phyloP scores from a whole-genome alignment of 2,329 filamentous ascomycete genomes.

The Diaporthe citriasiana region DNA sequence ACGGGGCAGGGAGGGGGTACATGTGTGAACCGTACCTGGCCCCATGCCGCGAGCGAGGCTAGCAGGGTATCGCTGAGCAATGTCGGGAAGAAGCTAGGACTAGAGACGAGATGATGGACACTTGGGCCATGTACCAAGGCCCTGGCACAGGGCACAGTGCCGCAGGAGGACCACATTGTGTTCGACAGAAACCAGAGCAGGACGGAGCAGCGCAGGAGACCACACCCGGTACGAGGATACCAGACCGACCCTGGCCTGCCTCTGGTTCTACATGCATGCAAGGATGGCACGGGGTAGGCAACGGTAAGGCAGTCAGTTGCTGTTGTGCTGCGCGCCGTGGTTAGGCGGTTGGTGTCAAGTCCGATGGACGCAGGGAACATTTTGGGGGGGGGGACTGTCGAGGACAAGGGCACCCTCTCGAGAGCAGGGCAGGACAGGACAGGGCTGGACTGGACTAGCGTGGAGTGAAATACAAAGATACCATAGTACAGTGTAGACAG shows the following conservation, averaged over 20 bases:
- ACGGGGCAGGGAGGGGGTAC: slow-evolving; percentile 33
- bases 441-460: background rate
- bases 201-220: background rate
- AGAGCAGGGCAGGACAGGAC: slow-evolving; percentile 19
- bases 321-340: background rate
- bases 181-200: slow-evolving; percentile 11
- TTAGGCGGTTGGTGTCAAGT: background rate
- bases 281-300: slow-evolving; percentile 31
- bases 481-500: slow-evolving; percentile 10
- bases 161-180: slow-evolving; percentile 35
- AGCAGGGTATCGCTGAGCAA: slow-evolving; percentile 20
- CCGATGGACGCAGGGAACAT: background rate
- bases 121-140: slow-evolving; percentile 22
- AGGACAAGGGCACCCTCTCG: slow-evolving; percentile 12
- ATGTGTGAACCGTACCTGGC: slow-evolving; percentile 30
- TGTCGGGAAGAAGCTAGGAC: slow-evolving; percentile 67
- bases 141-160: slow-evolving; percentile 41
- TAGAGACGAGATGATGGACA: slow-evolving; percentile 55
- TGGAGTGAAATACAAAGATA: background rate
- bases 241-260: slow-evolving; percentile 1
- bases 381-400: background rate
- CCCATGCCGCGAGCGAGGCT: slow-evolving; percentile 20
- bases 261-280: background rate
- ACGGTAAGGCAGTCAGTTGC: slow-evolving; percentile 36
- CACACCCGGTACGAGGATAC: slow-evolving; percentile 8